Conservation (phyloP, 768 basidiomycete genomes). For the Phaffia australis region DNA sequence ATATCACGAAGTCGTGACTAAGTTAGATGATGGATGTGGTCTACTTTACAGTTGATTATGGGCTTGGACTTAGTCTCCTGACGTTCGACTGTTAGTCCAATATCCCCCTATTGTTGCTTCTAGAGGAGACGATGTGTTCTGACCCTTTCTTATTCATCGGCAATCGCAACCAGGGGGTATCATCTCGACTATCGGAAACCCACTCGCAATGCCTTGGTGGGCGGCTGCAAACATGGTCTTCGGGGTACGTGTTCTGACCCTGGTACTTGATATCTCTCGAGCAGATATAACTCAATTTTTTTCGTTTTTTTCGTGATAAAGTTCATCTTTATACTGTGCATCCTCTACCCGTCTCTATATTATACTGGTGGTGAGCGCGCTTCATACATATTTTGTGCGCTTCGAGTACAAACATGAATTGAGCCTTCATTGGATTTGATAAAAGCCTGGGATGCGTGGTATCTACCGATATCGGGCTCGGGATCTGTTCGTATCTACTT, state of each 20-base stretch:
- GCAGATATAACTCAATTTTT: neutral
- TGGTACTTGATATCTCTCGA: neutral
- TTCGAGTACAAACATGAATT: too few species aligned
- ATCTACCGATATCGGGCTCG: slow-evolving; percentile 16
- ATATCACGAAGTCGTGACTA: neutral
- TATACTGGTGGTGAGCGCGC: slow-evolving; percentile 17
- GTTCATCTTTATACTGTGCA: slow-evolving; percentile 14
- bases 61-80: slow-evolving; percentile 14
- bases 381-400: neutral
- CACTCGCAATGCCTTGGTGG: slow-evolving; percentile 24
- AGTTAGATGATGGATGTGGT: neutral
- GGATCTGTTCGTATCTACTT: slow-evolving; percentile 1
- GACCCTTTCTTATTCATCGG: neutral
- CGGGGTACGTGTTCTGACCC: neutral
- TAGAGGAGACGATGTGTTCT: neutral
- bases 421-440: slow-evolving; percentile 3
- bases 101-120: neutral
- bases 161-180: slow-evolving; percentile 9
- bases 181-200: slow-evolving; percentile 21
- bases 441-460: slow-evolving; percentile 13
- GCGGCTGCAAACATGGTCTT: slow-evolving; percentile 15
- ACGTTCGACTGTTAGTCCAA: slow-evolving; percentile 23
- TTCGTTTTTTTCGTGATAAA: neutral
- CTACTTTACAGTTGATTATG: slow-evolving; percentile 1
- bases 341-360: slow-evolving; percentile 16